These are phyloP conservation scores for Sanghuangporus sanghuang DNA, from an alignment of 1,284 basidiomycete genomes.

Conservation along the genomic window DNA sequence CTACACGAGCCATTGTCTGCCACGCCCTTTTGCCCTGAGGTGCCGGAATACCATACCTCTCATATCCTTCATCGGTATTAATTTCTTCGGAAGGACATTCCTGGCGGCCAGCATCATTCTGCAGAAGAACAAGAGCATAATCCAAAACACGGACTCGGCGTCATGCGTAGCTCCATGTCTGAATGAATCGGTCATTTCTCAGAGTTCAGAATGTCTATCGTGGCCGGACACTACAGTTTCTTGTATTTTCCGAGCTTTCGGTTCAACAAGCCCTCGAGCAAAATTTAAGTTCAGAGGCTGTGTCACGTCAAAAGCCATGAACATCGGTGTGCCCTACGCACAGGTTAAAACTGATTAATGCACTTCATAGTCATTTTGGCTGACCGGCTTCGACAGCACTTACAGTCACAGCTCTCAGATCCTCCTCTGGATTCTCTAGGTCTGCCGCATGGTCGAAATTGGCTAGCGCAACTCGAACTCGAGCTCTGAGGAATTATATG, in stretches of 20 bases:
- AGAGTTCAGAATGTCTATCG: neutral
- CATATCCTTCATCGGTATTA: neutral
- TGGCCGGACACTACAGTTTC: neutral
- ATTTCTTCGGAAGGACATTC: neutral
- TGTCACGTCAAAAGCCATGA: neutral
- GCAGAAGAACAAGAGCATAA: neutral
- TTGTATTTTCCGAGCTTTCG: neutral
- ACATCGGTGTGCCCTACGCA: neutral
- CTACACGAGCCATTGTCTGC: neutral
- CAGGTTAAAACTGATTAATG: too few species aligned
- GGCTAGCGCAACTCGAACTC: neutral
- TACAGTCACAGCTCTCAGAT: neutral
- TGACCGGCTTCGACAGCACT: neutral
- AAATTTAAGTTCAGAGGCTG: neutral
- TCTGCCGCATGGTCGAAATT: neutral
- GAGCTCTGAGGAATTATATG: neutral
- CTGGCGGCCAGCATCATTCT: neutral
- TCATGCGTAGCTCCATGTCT: neutral
- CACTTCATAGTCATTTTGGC: neutral
- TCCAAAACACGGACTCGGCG: neutral
- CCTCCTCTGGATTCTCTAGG: neutral
- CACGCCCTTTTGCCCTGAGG: neutral
- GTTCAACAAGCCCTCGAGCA: neutral
- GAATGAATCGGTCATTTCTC: neutral
- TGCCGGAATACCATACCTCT: neutral